Percentiles rank a stretch among this genome's conserved stretches.
Evolutionary conservation across 2,329 filamentous ascomycete genomes (phyloP).

Genomic region (Talaromyces sp.): DNA sequence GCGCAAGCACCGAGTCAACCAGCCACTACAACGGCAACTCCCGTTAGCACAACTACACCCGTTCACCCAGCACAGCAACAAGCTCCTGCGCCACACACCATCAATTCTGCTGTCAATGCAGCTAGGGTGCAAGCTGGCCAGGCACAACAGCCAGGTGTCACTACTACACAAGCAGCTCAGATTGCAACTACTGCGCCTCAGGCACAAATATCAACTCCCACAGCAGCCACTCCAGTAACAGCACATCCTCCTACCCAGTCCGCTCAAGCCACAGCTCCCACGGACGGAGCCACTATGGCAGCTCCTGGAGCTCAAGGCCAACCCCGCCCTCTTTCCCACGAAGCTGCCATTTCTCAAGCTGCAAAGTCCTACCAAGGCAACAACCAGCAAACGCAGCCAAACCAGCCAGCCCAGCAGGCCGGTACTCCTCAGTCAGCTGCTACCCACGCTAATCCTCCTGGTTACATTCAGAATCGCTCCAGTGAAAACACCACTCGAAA

Average conservation of each 20-base stretch:
- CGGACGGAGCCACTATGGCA: constrained; percentile 14
- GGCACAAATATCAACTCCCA: constrained; percentile 21
- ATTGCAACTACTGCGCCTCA: constrained; percentile 25
- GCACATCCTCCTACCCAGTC: neutral
- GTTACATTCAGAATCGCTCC: constrained; percentile 41
- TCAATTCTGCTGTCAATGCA: constrained; percentile 48
- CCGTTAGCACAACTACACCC: constrained; percentile 26
- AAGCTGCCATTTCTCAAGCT: constrained; percentile 45
- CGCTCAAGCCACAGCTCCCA: constrained; percentile 7
- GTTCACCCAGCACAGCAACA: constrained; percentile 35
- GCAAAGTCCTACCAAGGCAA: constrained; percentile 43
- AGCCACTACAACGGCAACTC: constrained; percentile 8
- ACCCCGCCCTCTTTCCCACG: constrained; percentile 44
- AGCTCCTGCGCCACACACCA: constrained; percentile 44
- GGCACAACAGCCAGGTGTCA: constrained; percentile 14
- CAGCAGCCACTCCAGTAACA: constrained; percentile 4
- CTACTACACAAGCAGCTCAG: neutral
- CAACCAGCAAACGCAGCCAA: constrained; percentile 24
- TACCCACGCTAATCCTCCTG: constrained; percentile 41
- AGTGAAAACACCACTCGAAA: constrained; percentile 43
- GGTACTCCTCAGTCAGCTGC: constrained; percentile 31
- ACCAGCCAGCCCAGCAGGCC: constrained; percentile 4
- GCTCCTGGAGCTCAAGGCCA: constrained; percentile 33
- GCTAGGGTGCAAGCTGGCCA: constrained; percentile 37
- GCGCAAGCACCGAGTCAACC: constrained; percentile 11